phyloP scores from a whole-genome alignment of 2,329 filamentous ascomycete genomes.

The Colletotrichum sublineola region DNA sequence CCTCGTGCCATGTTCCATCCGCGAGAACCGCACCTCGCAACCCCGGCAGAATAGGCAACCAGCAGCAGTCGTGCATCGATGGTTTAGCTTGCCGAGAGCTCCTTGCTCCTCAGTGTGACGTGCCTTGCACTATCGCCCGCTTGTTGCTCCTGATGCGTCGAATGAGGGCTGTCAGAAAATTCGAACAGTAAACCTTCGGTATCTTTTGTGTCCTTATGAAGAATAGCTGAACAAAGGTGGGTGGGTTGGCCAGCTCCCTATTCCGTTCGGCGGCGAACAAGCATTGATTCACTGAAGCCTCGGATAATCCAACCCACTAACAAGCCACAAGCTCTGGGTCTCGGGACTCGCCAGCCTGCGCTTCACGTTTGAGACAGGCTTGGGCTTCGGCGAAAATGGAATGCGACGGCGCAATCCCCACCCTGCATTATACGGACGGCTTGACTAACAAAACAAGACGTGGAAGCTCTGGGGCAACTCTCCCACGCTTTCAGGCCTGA shows the following conservation, averaged over 20 bases:
- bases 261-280: neutral
- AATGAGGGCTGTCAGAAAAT: neutral
- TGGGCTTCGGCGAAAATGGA: no score
- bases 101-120: neutral
- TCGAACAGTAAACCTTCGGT: neutral
- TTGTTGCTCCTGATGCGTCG: neutral
- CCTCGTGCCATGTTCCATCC: slow-evolving; percentile 15
- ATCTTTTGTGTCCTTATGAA: neutral
- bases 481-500: neutral
- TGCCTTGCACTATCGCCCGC: neutral
- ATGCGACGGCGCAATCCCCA: no score
- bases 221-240: neutral
- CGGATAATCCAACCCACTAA: neutral
- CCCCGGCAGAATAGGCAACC: neutral
- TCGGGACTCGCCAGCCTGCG: neutral
- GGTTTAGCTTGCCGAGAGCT: neutral
- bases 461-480: neutral
- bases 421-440: no score
- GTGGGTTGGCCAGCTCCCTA: neutral
- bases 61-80: neutral
- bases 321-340: neutral
- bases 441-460: neutral
- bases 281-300: neutral
- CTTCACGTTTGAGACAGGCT: neutral
- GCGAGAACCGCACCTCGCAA: slow-evolving; percentile 24